Percentiles rank a stretch among this genome's conserved stretches.
Conservation (phyloP, 345 rosid genomes). For the Ceriops decandra region DNA sequence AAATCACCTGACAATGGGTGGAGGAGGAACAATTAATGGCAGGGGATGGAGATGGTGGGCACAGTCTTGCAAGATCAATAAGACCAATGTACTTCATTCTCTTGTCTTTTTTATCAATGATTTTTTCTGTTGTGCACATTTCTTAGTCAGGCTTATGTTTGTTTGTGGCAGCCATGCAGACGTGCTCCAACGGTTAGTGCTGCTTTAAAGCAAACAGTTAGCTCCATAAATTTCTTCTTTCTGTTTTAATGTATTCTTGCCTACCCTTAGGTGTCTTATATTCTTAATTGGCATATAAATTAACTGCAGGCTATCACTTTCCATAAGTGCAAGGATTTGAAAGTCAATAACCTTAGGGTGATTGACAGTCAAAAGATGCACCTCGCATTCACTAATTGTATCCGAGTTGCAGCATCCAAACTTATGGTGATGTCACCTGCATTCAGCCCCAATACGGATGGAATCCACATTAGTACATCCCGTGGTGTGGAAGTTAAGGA, state of each 20-base stretch:
- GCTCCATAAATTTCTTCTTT: conserved; percentile 16
- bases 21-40: conserved; percentile 77
- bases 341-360: conserved; percentile 46
- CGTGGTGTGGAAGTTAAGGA: conserved; percentile 54
- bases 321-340: conserved; percentile 78
- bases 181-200: conserved; percentile 87
- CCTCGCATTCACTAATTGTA: conserved; percentile 62
- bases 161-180: conserved; percentile 69
- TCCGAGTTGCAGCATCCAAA: conserved; percentile 43
- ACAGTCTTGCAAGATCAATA: conserved; percentile 67
- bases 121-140: conserved; percentile 5
- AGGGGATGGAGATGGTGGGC: conserved; percentile 91
- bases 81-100: conserved; percentile 37
- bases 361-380: conserved; percentile 79
- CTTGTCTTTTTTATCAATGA: conserved; percentile 11
- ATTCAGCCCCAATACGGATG: conserved; percentile 85
- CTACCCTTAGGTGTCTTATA: not conserved
- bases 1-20: conserved; percentile 67
- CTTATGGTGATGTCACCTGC: conserved; percentile 63
- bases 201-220: conserved; percentile 14
- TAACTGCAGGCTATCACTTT: conserved; percentile 69
- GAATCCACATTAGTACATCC: conserved; percentile 76
- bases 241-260: not conserved
- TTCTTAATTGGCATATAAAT: conserved; percentile 15
- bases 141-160: conserved; percentile 24